Base-by-base conservation (phyloP, 331 rosid genomes). In the Prunus yedoensis region DNA sequence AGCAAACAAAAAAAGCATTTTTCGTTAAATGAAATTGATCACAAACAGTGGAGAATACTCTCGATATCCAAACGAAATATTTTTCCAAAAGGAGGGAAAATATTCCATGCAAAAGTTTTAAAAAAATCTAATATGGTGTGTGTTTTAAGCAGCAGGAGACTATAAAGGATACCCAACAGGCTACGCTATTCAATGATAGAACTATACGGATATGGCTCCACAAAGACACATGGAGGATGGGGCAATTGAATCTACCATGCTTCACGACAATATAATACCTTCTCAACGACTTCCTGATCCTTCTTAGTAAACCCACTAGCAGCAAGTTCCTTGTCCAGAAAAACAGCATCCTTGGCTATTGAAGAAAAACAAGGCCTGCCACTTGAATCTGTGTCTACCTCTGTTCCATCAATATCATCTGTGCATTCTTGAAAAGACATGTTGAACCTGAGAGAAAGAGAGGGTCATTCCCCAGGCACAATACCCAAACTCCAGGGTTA, bases 291-390 rank as follows among this genome's bases (percentile, higher is more conserved):
- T 71, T 87, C 88, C 28, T 86, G 95, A 28, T 93, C 89, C 87
- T 86, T 93, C 79, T 75, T 89, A 71, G 90, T 75, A 84, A 93
- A 93, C 71, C 98, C 98, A 83, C 98, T 93, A 71, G 96, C 98
- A 72, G 93, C 87, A 82, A 93, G 93, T 78, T 93, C 98, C 80
- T 85, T 91, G 81, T 93, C 98, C 58, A 93, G 86, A 81, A 69
- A 87, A 80, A 87, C 91, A 82, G 82, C 71, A 61, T 85, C 86
- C 85, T 86, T 89, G 62, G 87, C 87, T 77, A 93, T 89, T 66
- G 75, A 72, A 74, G 91, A 86, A 80, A 93, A 88, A 59, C 87
- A 75, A 66, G 85, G 92, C 77, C 86, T 85, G 35, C 87, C 89
- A 62, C 77, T 82, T 68, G 76, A 95, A n/a, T 83, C 87, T 59